Base-by-base conservation (phyloP, 768 basidiomycete genomes). In the Albatrellus ellisii region DNA sequence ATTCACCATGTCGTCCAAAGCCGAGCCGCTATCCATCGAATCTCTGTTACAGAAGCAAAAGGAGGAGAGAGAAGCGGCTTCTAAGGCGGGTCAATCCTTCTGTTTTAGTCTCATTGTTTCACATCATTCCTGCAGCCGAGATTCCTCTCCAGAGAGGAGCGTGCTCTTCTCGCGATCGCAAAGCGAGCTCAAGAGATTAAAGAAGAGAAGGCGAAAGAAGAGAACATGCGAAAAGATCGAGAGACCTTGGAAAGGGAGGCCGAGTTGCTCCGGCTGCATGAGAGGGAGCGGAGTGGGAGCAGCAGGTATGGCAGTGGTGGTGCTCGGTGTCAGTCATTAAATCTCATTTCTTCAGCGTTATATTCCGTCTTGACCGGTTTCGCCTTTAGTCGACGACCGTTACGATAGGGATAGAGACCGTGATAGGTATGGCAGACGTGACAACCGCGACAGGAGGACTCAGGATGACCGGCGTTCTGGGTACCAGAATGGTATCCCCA, bases 141-240 rank as follows among this genome's bases (percentile, higher is more conserved):
- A 61, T 98, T 98, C 66, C 68, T 98, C 11, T 76, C 86, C 2
- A 98, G 87, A 62, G 87, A 91, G 50, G 86, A 95, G 54, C 77
- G 94, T 37, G 88, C 87, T 14, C 76, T 77, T 54, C 62, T 95
- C 26, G 94, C 94, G 3, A 84, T 97, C 46, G 78, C 80, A 12
- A 85, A 87, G 52, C 79, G 94, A 11, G 73, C 79, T 15, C 73
- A 82, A 45, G 92, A 97, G 56, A 81, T 97, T 29, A 71, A 65
- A 39, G 76, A 76, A 33, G 73, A 87, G 54, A 77, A 69, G 46
- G 76, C 73, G 42, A 71, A 66, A 37, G 79, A 81, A 15, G 82
- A 88, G 35, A 62, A 62, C 5, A 45, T 75, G 4, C 69, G 68
- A 48, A 56, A 60, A 31, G 78, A 88, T 45, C 65, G 89, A 28